These are phyloP conservation scores for Suhomyces bolitotheri DNA, from an alignment of 1,139 yeast genomes.

Conservation along the genomic window DNA sequence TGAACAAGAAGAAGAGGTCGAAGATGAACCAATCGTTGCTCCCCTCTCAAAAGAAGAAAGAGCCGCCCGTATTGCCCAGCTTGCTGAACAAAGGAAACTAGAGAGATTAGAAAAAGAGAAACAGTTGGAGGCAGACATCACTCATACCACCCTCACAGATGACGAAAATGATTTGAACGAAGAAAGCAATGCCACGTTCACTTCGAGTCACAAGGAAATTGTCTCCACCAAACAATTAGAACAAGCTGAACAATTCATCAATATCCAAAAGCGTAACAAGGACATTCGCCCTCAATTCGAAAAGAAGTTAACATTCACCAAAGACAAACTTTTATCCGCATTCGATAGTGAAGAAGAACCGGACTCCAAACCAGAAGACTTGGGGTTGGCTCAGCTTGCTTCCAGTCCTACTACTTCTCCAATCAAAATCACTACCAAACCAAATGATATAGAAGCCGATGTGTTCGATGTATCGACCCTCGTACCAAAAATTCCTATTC, in stretches of 20 bases:
- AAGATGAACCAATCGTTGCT: constrained; percentile 7
- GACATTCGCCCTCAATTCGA: constrained; percentile 38
- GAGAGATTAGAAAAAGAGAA: constrained; percentile 23
- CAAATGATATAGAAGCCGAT: constrained; percentile 14
- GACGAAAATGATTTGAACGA: constrained; percentile 41
- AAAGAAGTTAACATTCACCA: constrained; percentile 31
- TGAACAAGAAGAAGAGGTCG: constrained; percentile 9
- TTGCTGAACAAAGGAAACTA: constrained; percentile 26
- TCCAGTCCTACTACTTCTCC: constrained; percentile 44
- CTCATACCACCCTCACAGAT: constrained; percentile 40
- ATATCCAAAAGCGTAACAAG: constrained; percentile 36
- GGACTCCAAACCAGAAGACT: constrained; percentile 11
- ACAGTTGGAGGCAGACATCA: constrained; percentile 36
- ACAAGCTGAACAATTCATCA: constrained; percentile 38
- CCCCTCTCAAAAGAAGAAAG: constrained; percentile 24
- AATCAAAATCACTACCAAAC: constrained; percentile 14
- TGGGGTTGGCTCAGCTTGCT: constrained; percentile 13
- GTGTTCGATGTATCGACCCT: constrained; percentile 21
- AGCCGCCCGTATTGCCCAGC: constrained; percentile 22
- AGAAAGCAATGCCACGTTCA: constrained; percentile 22
- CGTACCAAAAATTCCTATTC: constrained; percentile 7
- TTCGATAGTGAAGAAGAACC: constrained; percentile 33
- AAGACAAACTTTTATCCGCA: constrained; percentile 34
- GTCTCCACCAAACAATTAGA: constrained; percentile 31
- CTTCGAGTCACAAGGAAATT: constrained; percentile 17